Evolutionary conservation across 257 asterid genomes (phyloP).

Genomic region (Misopates orontium): DNA sequence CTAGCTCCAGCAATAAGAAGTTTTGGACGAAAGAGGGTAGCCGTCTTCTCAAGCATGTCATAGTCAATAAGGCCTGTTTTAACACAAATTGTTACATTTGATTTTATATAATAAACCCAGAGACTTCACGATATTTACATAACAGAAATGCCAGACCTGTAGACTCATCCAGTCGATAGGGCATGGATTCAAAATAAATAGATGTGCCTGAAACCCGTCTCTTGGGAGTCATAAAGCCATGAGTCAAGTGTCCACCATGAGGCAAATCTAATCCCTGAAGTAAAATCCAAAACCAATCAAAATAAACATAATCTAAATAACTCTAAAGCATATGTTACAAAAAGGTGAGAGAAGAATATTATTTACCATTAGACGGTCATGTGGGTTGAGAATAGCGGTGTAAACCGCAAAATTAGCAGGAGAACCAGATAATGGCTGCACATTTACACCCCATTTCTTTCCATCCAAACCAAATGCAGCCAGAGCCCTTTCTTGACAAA

Average conservation of each 20-base stretch:
- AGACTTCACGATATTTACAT: background rate
- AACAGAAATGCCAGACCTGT: constrained; percentile 51
- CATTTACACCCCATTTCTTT: constrained; percentile 87
- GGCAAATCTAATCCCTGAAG: constrained; percentile 92
- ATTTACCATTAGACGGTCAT: constrained; percentile 87
- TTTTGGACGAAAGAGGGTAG: constrained; percentile 84
- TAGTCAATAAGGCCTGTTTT: constrained; percentile 82
- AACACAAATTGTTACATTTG: constrained; percentile 3
- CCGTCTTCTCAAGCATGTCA: constrained; percentile 91
- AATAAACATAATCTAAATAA: background rate
- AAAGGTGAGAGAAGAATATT: background rate
- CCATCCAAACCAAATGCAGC: constrained; percentile 82
- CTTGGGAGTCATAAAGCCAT: constrained; percentile 96
- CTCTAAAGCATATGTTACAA: background rate
- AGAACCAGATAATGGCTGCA: constrained; percentile 93
- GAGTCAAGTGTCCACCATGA: constrained; percentile 95
- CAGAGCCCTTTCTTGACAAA: constrained; percentile 92
- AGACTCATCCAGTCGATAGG: constrained; percentile 84
- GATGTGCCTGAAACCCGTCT: constrained; percentile 95
- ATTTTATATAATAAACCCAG: background rate
- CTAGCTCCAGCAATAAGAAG: constrained; percentile 96
- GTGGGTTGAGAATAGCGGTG: constrained; percentile 88
- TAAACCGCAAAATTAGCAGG: constrained; percentile 96
- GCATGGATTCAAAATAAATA: constrained; percentile 92
- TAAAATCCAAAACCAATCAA: constrained; percentile 20